Evolutionary conservation across 495 filamentous ascomycete species (phyloP).

Genomic region (Neurospora sp.): DNA sequence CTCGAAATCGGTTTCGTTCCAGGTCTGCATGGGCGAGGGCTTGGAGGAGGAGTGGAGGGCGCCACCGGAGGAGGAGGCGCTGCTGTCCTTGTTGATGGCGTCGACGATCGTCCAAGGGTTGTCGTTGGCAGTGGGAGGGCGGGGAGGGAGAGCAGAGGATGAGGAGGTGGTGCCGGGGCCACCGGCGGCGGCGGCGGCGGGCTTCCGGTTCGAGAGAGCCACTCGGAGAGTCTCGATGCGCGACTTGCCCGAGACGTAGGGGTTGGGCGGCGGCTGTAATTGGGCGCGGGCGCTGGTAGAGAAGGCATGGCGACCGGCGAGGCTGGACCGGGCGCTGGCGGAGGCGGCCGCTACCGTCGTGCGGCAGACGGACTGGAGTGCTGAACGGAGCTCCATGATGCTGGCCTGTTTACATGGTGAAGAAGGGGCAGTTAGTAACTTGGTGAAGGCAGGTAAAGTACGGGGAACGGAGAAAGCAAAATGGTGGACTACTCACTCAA

Average conservation of each 20-base stretch:
- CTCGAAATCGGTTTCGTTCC: constrained; percentile 7
- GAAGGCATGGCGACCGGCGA: constrained; percentile 5
- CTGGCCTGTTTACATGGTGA: background rate
- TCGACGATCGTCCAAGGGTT: background rate
- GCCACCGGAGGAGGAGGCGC: background rate
- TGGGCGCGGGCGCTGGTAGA: constrained; percentile 1
- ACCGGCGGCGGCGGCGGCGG: background rate
- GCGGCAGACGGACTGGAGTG: constrained; percentile 15
- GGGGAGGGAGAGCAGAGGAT: background rate
- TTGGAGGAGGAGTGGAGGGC: background rate
- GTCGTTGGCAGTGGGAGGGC: background rate
- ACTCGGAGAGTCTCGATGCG: background rate
- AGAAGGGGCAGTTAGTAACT: background rate
- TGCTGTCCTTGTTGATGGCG: constrained; percentile 2
- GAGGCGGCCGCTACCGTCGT: constrained; percentile 13
- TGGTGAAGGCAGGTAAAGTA: background rate
- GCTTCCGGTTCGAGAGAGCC: background rate
- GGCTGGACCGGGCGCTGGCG: constrained; percentile 4
- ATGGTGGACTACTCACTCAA: constrained; percentile 1
- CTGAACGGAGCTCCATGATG: constrained; percentile 20
- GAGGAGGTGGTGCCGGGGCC: background rate
- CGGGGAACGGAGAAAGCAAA: background rate
- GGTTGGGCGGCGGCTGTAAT: background rate
- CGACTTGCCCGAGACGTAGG: background rate
- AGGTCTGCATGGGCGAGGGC: constrained; percentile 1